Base-by-base conservation (phyloP, 2,329 filamentous ascomycete species). In the Arthrobotrys pseudoclavata region DNA sequence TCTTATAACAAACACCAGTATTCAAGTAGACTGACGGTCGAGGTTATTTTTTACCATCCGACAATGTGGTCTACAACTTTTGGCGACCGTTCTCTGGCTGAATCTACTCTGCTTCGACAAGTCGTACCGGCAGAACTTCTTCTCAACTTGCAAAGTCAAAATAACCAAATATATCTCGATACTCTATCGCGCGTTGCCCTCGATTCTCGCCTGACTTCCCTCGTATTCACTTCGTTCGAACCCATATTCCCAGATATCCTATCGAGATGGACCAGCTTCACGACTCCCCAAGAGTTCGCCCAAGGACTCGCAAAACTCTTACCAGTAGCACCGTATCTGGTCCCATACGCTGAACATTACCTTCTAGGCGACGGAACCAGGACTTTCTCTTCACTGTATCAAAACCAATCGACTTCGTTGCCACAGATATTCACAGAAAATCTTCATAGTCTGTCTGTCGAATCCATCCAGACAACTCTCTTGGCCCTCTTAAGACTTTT, bases 311-410 rank as follows among this genome's bases (percentile, higher is more conserved):
- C 92, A 77, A 88, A 92, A 82, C 87, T 97, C 79, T 84, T 97
- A 81, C 92, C 93, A 18, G 91, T 96, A 86, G 92, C 92, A 80
- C 92, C 93, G 62, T 89, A 95, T 82, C 86, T 98, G 50, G 89
- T 91, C 66, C 88, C 90, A 76, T 92, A 94, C 83, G 87, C 93
- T 79, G 88, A 90, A 84, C 86, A 86, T 81, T 83, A 83, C 76
- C 80, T 84, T 61, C 74, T 79, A 20, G 60, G 53, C 12, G 29
- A 63, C 5, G 74, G 62, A 31, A 15, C 12, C 7, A 76, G n/a
- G 22, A 13, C 5, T 15, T 68, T 76, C 55, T 40, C 79, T 10
- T 53, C 31, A 13, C 72, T 42, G 7, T 26, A 60, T 15, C 26
- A n/a, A 7, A 31, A 9, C 26, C 79, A 74, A 13, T 50, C 66